Evolutionary conservation across 192 early-diverging fungal species (phyloP).

Genomic region (Chytriomyces sp.): DNA sequence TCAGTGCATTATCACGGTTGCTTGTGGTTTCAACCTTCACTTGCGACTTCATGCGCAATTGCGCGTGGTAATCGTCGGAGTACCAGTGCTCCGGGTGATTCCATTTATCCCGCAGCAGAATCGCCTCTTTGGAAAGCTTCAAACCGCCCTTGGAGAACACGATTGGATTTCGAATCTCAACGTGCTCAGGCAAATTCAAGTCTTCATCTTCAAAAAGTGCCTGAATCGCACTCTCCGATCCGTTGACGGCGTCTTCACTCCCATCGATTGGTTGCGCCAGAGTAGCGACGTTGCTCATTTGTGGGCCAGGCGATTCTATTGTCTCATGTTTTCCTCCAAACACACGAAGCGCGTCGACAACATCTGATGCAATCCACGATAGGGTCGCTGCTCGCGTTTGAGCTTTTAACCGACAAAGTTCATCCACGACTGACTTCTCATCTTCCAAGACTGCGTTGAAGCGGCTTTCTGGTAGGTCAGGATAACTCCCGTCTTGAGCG

Average conservation of each 20-base stretch:
- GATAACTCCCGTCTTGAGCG: too few relatives aligned
- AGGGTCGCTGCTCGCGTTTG: background rate
- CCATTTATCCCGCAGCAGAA: slow-evolving; percentile 32
- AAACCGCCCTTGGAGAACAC: background rate
- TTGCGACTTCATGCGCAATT: slow-evolving; percentile 12
- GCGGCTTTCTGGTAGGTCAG: too few relatives aligned
- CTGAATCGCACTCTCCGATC: background rate
- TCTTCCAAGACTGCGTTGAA: too few relatives aligned
- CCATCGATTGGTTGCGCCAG: too few relatives aligned
- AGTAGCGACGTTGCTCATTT: too few relatives aligned
- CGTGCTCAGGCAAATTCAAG: slow-evolving; percentile 8
- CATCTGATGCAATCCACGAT: background rate
- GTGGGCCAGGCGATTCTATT: background rate
- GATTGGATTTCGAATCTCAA: slow-evolving; percentile 12
- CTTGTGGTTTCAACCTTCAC: background rate
- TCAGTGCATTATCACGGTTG: slow-evolving; percentile 12
- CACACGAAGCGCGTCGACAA: background rate
- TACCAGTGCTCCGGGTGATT: slow-evolving; percentile 22
- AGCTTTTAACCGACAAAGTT: background rate
- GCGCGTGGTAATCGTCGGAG: slow-evolving; percentile 13
- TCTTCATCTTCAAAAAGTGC: background rate
- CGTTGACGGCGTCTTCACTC: too few relatives aligned
- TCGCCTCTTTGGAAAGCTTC: slow-evolving; percentile 17
- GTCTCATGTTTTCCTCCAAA: background rate
- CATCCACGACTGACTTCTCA: too few relatives aligned